Base-by-base conservation (phyloP, 441 rosid genomes). In the Gossypium schwendimanii region DNA sequence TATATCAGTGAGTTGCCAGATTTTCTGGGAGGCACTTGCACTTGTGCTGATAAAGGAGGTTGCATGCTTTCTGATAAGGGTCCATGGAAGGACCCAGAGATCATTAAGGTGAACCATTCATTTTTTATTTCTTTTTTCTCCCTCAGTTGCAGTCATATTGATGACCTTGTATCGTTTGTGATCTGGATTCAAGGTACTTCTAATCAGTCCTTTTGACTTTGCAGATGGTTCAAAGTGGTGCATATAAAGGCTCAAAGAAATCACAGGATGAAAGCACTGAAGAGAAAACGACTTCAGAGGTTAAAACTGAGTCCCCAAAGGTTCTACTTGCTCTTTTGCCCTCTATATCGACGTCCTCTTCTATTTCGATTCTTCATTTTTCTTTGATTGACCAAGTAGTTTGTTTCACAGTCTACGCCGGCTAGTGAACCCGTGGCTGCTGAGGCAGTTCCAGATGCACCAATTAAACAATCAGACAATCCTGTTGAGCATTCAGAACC, bases 51-150 rank as follows among this genome's bases (percentile, higher is more conserved):
- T 72, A 79, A 83, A 45, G 94, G 99, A 70, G 98, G 98, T 24
- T 94, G 99, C 63, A 82, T 92, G 96, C 86, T 84, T 33, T 91
- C 98, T 52, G 96, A 94, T 81, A 94, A 92, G 80, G 98, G 97
- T 70, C 94, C 98, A 28, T 94, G 98, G 99, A 89, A 91, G 66
- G 85, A 91, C 76, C 81, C 83, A 54, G 98, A 87, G 58, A 82
- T 91, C 64, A 17, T 94, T 73, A 91, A 85, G 94, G 97, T 94
- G 63, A 63, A 10, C n/a, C 71, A 14, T 20, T 23, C 15, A 4
- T 4, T 15, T 33, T 12, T 70, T 14, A 36, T 18, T 54, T 15
- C 55, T 54, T 69, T 54, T 73, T 57, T 3, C 12, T 62, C 28
- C 36, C 18, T 28, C 45, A 36, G 24, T 20, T 36, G 60, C 63